Evolutionary conservation across 1,139 yeast species (phyloP), one percentile per base, ranked within the genome.

Genomic region (Blastobotrys indianensis): DNA sequence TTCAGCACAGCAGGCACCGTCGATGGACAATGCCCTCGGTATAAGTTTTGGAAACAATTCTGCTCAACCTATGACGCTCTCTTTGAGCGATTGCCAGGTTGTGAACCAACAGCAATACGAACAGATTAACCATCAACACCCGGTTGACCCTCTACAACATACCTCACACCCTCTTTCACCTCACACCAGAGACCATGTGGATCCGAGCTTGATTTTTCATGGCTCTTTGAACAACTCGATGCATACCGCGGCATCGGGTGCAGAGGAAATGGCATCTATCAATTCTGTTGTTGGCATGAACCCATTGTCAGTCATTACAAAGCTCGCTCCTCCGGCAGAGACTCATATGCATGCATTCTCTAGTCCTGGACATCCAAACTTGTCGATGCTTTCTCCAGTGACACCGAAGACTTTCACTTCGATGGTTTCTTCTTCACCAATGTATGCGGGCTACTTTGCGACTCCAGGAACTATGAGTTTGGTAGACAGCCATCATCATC

Each of bases 341-440:
- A 20, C 25, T 7, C 25, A 20, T 20, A 20, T 20, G 25, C 25
- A 20, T 20, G 25, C 25, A 4, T 20, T 20, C 7, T 20, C 25
- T 20, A 20, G 25, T 20, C 25, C 25, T 20, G 25, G 25, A 4
- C 25, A 4, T 20, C 25, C 25, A 20, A 20, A 20, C 25, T 20
- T 20, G 25, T 20, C 25, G 25, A 20, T 20, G 25, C 25, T 38
- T 4, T 30, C 41, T 3, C 41, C 41, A 3, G 31, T 33, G 10
- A 50, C 53, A 13, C 54, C 53, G 4, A 51, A 50, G 31, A 41
- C 51, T 31, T 51, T 51, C 37, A 41, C 50, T 3, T 39, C 53
- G 33, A 49, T 53, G 38, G 42, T 53, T 38, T 47, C 46, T 12
- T 53, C 56, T 8, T 53, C 56, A 29, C 56, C 56, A 5, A 43